These are phyloP conservation scores for Ceratocystis eucalypticola DNA, from an alignment of 2,329 filamentous ascomycete genomes.

Conservation along the genomic window DNA sequence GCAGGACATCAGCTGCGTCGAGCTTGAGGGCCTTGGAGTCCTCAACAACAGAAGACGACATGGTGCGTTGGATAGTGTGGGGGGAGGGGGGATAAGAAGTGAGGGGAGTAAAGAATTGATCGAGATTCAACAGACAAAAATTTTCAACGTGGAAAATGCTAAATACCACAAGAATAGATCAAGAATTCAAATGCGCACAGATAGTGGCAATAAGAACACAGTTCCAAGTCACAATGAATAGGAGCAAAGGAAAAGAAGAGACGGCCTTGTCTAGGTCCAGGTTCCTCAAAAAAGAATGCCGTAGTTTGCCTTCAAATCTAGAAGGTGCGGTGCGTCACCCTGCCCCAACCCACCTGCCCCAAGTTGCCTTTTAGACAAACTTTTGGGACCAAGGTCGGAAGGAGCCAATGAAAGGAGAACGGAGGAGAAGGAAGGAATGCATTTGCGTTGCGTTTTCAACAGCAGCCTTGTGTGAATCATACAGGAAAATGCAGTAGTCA, in stretches of 20 bases:
- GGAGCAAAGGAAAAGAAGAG: not conserved
- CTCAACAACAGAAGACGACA: conserved; percentile 24
- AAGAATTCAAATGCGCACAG: no score
- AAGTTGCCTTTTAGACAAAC: not conserved
- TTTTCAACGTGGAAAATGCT: not conserved
- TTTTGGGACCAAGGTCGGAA: not conserved
- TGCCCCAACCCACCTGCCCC: not conserved
- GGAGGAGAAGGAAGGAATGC: not conserved
- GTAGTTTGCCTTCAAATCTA: not conserved
- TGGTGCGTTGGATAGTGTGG: not conserved
- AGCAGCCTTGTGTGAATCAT: not conserved
- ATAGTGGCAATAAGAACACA: not conserved
- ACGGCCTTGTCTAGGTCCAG: not conserved
- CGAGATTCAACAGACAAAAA: not conserved
- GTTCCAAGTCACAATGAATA: not conserved
- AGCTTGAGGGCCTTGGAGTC: conserved; percentile 36
- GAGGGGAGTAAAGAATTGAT: not conserved
- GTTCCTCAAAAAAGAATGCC: not conserved
- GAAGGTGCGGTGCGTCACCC: not conserved
- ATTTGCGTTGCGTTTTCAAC: not conserved
- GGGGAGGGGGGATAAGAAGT: not conserved
- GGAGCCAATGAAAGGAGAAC: not conserved
- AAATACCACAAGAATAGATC: not conserved
- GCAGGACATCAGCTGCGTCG: conserved; percentile 62
- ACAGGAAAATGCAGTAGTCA: no score